Evolutionary conservation across 139 green algal species (phyloP), one percentile per base, ranked within the genome.

Genomic region (Pedinophyceae sp.): DNA sequence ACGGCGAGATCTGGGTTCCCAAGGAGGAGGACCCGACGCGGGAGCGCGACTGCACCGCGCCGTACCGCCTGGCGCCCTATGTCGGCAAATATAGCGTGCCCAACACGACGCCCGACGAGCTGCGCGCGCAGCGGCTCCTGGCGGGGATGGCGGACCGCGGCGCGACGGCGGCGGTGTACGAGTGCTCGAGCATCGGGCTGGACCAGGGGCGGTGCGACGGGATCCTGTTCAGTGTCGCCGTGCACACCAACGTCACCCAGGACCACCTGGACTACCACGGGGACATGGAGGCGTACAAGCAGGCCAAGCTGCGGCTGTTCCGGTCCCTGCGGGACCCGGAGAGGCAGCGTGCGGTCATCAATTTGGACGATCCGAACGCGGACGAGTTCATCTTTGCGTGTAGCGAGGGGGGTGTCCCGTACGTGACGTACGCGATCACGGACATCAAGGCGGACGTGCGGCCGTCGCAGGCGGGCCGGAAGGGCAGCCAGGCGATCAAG

Each of bases 301-400:
- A 63, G 1, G 64, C 71, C 24, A 79, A 78, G 61, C 53, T 49
- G 28, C 62, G 43, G 40, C 41, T 75, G 7, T 77, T 77, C 55
- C 28, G 50, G 2, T 7, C 34, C 34, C 7, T 43, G 34, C 10
- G 10, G 4, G 25, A 43, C 34, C 10, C 34, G 34, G 34, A 43
- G 34, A 43, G 55, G 29, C 85, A 95, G 63, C 67, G 77, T 29
- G 86, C 81, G 1, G 77, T 98, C 6, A 56, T 98, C 50, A 97
- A 97, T 64, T 40, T 88, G 2, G 88, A 95, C 49, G 81, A 87
- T 63, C 64, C 66, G 20, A 26, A 13, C 49, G 59, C 60, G 26
- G 49, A 67, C 27, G 66, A 52, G 24, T 72, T 84, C 53, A 65
- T 70, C 19, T n/a, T 46, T 10, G 34, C 49, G 10, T 10, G 40